These are phyloP conservation scores for thale cress (Arabidopsis thaliana) DNA, from an alignment of 345 rosid species.

Conservation along the genomic window TAIR10.1 NC_003076.8:3997001-3997500, in stretches of 20 bases:
- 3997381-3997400: slow-evolving; percentile 81
- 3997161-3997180: slow-evolving; percentile 53
- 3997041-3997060: slow-evolving; percentile 9
- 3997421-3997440: slow-evolving; percentile 98
- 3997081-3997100: slow-evolving; percentile 31
- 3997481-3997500: slow-evolving; percentile 89
- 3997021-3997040: slow-evolving; percentile 1
- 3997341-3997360: slow-evolving; percentile 25
- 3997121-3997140: slow-evolving; percentile 81
- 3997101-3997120: slow-evolving; percentile 48
- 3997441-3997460: slow-evolving; percentile 83
- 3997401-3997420: slow-evolving; percentile 84
- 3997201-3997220: slow-evolving; percentile 54
- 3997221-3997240: slow-evolving; percentile 66
- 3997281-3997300: slow-evolving; percentile 80
- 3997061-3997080: slow-evolving; percentile 28
- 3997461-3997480: slow-evolving; percentile 75
- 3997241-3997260: slow-evolving; percentile 89
- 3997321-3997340: neutral
- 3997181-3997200: slow-evolving; percentile 49
- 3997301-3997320: slow-evolving; percentile 76
- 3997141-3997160: slow-evolving; percentile 74
- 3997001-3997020: slow-evolving; percentile 33
- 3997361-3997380: slow-evolving; percentile 16
- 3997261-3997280: slow-evolving; percentile 87